Evolutionary conservation across 176 grass and related monocot species (phyloP), one percentile per base, ranked within the genome.

Genomic region (Stipa capillata): DNA sequence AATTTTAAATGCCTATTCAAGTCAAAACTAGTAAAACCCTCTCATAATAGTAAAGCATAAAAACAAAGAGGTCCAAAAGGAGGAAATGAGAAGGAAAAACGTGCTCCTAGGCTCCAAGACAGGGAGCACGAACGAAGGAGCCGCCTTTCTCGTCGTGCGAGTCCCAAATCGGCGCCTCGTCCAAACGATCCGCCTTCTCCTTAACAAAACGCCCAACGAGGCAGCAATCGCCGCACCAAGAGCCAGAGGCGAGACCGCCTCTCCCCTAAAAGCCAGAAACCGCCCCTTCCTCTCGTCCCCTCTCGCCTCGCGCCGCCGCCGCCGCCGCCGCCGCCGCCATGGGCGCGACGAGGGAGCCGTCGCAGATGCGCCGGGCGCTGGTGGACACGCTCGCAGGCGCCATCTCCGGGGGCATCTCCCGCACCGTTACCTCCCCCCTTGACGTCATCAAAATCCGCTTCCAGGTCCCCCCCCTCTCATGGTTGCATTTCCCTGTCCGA

Each of bases 401-500:
- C 53, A 85, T 99, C 79, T 85, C 96, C 18, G 96, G 96, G 23
- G 96, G 87, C 67, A 91, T 95, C 88, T 91, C 90, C 28, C 96
- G 96, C 69, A 99, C 62, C 17, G 92, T 99, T 56, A 99, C 96
- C 24, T 99, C 96, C 50, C 96, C 96, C 44, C 79, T 99, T 67
- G 92, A 99, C 60, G 96, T 99, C 63, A 93, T 99, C 87, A 99
- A 99, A 82, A 99, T 99, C 85, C 86, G 96, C 69, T 99, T 99
- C 83, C 96, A 99, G 96, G 96, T 99, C 59, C 52, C 20, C n/a
- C n/a, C n/a, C n/a, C n/a, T n/a, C n/a, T n/a, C n/a, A n/a, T n/a
- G n/a, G n/a, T n/a, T n/a, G n/a, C n/a, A n/a, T n/a, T n/a, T n/a
- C n/a, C n/a, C n/a, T n/a, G n/a, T n/a, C n/a, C n/a, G n/a, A n/a